A percentile compares a stretch with the other conserved stretches of the same genome.
phyloP scores from a whole-genome alignment of 148 eudicot genomes.

The Chenopodium quinoa region DNA sequence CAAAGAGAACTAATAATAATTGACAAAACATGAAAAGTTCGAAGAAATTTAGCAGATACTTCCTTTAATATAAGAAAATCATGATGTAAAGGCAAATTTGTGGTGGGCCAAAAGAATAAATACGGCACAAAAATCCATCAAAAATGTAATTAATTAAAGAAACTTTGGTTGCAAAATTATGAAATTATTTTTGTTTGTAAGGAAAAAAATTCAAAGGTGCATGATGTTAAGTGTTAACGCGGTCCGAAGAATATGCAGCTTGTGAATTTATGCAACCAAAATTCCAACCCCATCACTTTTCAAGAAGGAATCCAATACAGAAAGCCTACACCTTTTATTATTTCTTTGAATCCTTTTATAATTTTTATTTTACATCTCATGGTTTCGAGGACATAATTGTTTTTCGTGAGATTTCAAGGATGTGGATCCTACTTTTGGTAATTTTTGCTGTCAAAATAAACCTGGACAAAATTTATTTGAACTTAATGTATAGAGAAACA shows the following conservation, averaged over 20 bases:
- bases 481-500: no score
- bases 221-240: slow-evolving; percentile 7
- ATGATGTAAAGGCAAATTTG: neutral
- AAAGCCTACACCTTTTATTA: slow-evolving; percentile 19
- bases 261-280: slow-evolving; percentile 10
- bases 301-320: slow-evolving; percentile 31
- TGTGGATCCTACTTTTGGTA: neutral
- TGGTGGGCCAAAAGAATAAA: slow-evolving; percentile 17
- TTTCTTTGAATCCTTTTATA: slow-evolving; percentile 24
- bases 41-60: slow-evolving; percentile 22
- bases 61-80: slow-evolving; percentile 16
- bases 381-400: neutral
- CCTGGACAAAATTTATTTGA: no score
- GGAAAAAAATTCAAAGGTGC: slow-evolving; percentile 10
- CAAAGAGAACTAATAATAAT: slow-evolving; percentile 16
- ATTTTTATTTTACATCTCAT: slow-evolving; percentile 6
- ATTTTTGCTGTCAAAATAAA: no score
- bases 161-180: neutral
- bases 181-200: neutral
- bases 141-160: neutral
- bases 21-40: slow-evolving; percentile 15
- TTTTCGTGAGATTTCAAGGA: neutral
- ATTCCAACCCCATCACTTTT: slow-evolving; percentile 20
- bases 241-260: neutral
- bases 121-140: slow-evolving; percentile 2